A percentile compares a stretch with the other conserved stretches of the same genome.
Conservation (phyloP, 2,329 filamentous ascomycete genomes). For the Pyrenophora graminea region DNA sequence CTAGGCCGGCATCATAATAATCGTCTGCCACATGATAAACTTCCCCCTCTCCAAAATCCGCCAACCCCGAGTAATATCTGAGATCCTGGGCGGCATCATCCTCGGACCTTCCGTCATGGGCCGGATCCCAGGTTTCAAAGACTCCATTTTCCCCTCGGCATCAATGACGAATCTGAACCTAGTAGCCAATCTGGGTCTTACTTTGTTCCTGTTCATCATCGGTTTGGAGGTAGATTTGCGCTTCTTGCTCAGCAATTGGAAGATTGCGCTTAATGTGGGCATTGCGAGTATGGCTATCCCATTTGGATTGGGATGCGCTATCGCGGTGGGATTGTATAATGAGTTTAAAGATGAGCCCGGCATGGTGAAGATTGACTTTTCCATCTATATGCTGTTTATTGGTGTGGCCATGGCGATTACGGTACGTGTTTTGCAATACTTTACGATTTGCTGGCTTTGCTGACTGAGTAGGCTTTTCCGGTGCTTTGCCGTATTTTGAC, state of each 20-base stretch:
- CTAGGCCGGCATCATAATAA: conserved; percentile 72
- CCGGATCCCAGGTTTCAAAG: conserved; percentile 76
- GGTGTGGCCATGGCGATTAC: conserved; percentile 94
- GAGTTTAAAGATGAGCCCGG: conserved; percentile 66
- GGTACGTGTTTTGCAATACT: conserved; percentile 45
- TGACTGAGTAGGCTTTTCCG: conserved; percentile 66
- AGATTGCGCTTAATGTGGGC: conserved; percentile 75
- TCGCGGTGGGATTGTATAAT: conserved; percentile 80
- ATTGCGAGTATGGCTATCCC: conserved; percentile 79
- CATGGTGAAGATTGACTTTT: conserved; percentile 63
- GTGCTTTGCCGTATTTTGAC: conserved; percentile 93
- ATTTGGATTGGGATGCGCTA: conserved; percentile 78
- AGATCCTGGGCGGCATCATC: conserved; percentile 82
- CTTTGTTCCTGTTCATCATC: conserved; percentile 86
- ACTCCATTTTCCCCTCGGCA: conserved; percentile 73
- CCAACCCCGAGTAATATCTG: conserved; percentile 81
- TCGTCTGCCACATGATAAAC: conserved; percentile 74
- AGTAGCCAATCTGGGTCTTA: conserved; percentile 80
- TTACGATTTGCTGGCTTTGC: neutral
- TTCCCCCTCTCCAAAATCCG: conserved; percentile 76
- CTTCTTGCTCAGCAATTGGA: conserved; percentile 79
- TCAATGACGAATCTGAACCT: conserved; percentile 77
- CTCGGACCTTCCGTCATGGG: conserved; percentile 88
- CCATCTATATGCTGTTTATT: conserved; percentile 75
- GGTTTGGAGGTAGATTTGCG: conserved; percentile 84